A percentile compares a stretch with the other conserved stretches of the same genome.
These are phyloP conservation scores for Akanthomyces lecanii DNA, from an alignment of 2,329 filamentous ascomycete genomes.

Conservation along the genomic window DNA sequence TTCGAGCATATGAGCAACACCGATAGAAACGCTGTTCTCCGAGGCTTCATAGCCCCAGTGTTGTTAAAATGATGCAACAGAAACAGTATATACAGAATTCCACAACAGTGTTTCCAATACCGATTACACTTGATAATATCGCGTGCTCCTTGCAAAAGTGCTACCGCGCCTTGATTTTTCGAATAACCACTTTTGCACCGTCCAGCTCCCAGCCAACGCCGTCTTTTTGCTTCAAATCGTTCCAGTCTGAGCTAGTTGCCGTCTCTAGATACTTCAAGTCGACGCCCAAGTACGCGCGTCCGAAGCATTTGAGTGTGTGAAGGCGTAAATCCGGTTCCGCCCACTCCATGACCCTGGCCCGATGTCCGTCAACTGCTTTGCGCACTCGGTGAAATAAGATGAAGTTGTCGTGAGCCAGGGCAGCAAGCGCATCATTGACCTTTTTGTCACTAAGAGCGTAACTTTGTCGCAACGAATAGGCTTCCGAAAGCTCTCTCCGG, in stretches of 20 bases:
- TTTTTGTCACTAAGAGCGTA: slow-evolving; percentile 63
- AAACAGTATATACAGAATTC: background rate
- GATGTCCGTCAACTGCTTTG: slow-evolving; percentile 72
- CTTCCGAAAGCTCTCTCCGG: slow-evolving; percentile 67
- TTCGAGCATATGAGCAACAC: too few species aligned
- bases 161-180: slow-evolving; percentile 42
- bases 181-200: slow-evolving; percentile 70
- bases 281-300: slow-evolving; percentile 72
- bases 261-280: slow-evolving; percentile 66
- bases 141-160: too few species aligned
- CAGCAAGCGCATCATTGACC: slow-evolving; percentile 63
- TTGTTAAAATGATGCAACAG: too few species aligned
- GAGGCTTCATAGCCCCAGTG: too few species aligned
- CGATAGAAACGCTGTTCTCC: too few species aligned
- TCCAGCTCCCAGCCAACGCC: slow-evolving; percentile 83
- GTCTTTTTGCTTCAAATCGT: slow-evolving; percentile 60
- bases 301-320: slow-evolving; percentile 82
- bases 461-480: slow-evolving; percentile 60
- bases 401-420: slow-evolving; percentile 79
- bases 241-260: slow-evolving; percentile 66
- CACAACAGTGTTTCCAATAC: too few species aligned
- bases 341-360: slow-evolving; percentile 74
- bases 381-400: slow-evolving; percentile 69
- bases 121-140: background rate
- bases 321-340: slow-evolving; percentile 69